A percentile compares a stretch with the other conserved stretches of the same genome.
phyloP scores from a whole-genome alignment of 352 stramenopile genomes.

The Albugo laibachii region DNA sequence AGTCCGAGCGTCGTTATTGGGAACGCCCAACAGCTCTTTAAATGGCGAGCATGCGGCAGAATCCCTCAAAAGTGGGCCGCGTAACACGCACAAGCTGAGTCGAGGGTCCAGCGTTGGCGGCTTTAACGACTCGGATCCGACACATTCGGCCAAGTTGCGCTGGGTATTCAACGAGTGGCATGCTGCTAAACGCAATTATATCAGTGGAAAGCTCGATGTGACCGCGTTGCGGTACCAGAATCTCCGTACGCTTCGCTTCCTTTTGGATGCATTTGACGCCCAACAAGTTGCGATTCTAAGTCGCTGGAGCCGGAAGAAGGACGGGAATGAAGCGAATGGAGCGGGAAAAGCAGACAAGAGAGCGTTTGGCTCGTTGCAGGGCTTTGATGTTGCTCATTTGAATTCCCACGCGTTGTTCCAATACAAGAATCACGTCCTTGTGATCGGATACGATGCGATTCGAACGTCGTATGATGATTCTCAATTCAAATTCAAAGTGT shows the following conservation, averaged over 20 bases:
- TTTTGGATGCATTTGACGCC: constrained; percentile 59
- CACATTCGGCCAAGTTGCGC: constrained; percentile 62
- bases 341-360: neutral
- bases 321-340: constrained; percentile 11
- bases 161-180: constrained; percentile 68
- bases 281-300: constrained; percentile 64
- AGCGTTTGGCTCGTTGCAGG: constrained; percentile 29
- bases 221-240: constrained; percentile 43
- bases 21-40: no score
- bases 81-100: neutral
- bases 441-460: constrained; percentile 26
- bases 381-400: constrained; percentile 61
- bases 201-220: constrained; percentile 46
- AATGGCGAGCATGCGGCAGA: no score
- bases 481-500: constrained; percentile 44
- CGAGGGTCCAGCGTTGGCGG: constrained; percentile 20
- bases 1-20: no score
- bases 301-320: constrained; percentile 10
- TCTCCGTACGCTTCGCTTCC: constrained; percentile 35
- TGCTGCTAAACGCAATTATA: constrained; percentile 41
- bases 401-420: constrained; percentile 57
- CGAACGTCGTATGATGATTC: constrained; percentile 10
- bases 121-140: constrained; percentile 64
- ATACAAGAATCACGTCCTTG: constrained; percentile 39
- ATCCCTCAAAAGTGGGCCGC: no score